These are phyloP conservation scores for Penicillium desertorum DNA, from an alignment of 495 filamentous ascomycete species.

Conservation along the genomic window DNA sequence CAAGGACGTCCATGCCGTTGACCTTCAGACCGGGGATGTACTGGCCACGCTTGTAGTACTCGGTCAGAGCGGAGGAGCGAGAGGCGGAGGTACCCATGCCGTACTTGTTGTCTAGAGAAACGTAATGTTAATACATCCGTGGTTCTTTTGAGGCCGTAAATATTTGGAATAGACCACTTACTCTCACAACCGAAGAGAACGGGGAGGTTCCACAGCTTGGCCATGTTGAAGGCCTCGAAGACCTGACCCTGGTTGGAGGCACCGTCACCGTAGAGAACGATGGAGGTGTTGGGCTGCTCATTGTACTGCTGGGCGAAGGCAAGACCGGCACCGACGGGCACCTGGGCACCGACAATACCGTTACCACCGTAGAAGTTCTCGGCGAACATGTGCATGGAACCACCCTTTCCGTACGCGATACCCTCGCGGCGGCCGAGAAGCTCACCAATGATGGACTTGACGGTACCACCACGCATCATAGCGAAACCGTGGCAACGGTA, in stretches of 20 bases:
- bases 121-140: slow-evolving; percentile 16
- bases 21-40: slow-evolving; percentile 99
- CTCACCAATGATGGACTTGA: slow-evolving; percentile 95
- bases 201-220: slow-evolving; percentile 96
- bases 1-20: slow-evolving; percentile 99
- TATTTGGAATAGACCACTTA: slow-evolving; percentile 48
- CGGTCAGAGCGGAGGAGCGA: slow-evolving; percentile 89
- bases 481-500: slow-evolving; percentile 99
- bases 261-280: slow-evolving; percentile 95
- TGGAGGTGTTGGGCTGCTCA: slow-evolving; percentile 75
- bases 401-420: slow-evolving; percentile 98
- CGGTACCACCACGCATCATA: slow-evolving; percentile 88
- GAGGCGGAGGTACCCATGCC: slow-evolving; percentile 98
- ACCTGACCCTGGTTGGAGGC: slow-evolving; percentile 98
- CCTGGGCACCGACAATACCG: slow-evolving; percentile 98
- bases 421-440: slow-evolving; percentile 91
- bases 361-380: slow-evolving; percentile 98
- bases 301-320: slow-evolving; percentile 97
- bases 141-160: not conserved
- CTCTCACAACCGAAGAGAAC: slow-evolving; percentile 97
- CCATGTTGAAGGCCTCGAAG: slow-evolving; percentile 99
- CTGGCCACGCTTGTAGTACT: slow-evolving; percentile 99
- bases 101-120: slow-evolving; percentile 90
- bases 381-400: slow-evolving; percentile 99
- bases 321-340: slow-evolving; percentile 93